phyloP scores from a whole-genome alignment of 257 asterid genomes.

The Solanum paucissectum region DNA sequence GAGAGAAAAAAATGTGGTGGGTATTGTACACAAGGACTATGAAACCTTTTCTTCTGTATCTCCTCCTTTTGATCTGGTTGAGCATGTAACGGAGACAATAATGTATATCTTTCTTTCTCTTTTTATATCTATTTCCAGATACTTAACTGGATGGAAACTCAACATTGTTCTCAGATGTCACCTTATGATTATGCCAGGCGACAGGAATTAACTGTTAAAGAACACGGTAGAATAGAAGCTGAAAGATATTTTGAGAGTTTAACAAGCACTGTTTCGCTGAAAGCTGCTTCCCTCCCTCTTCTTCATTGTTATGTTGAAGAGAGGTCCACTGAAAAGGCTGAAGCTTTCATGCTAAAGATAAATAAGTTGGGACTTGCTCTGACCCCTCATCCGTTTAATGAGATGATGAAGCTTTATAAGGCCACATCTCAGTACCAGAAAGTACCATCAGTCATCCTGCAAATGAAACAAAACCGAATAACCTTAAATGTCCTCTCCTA shows the following conservation, averaged over 20 bases:
- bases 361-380: slow-evolving; percentile 14
- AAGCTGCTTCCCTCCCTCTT: slow-evolving; percentile 26
- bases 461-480: slow-evolving; percentile 25
- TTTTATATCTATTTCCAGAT: slow-evolving; percentile 4
- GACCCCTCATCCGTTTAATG: slow-evolving; percentile 24
- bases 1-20: background rate
- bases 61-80: background rate
- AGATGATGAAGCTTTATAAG: slow-evolving; percentile 37
- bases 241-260: slow-evolving; percentile 23
- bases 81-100: background rate
- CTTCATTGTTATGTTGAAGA: slow-evolving; percentile 22
- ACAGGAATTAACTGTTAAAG: slow-evolving; percentile 17
- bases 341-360: slow-evolving; percentile 25
- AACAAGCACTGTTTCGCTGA: slow-evolving; percentile 12
- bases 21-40: background rate
- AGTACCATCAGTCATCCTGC: slow-evolving; percentile 19
- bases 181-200: slow-evolving; percentile 15
- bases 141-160: slow-evolving; percentile 22
- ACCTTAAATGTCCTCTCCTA: slow-evolving; percentile 27
- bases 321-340: slow-evolving; percentile 22
- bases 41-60: background rate
- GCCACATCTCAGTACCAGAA: slow-evolving; percentile 21
- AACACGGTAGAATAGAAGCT: slow-evolving; percentile 8
- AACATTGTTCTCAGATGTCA: slow-evolving; percentile 5
- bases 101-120: background rate